Percentiles rank a stretch among this genome's conserved stretches.
Conservation (phyloP, 306 rosid species). For the Aeschynomene evenia region DNA sequence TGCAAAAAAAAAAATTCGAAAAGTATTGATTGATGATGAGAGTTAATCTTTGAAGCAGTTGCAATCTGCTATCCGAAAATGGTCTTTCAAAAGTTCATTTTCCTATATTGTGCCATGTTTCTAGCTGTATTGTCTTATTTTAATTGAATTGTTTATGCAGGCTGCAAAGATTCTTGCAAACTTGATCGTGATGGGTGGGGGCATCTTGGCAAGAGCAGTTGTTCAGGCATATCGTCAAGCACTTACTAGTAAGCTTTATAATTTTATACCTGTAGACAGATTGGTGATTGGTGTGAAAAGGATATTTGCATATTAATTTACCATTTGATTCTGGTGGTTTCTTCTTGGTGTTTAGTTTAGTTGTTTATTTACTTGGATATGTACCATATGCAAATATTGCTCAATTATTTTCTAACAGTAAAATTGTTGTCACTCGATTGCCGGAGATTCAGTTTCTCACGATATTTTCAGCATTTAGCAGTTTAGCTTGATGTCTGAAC, state of each 20-base stretch:
- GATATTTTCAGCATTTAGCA: neutral
- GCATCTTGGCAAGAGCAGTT: constrained; percentile 74
- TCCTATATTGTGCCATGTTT: neutral
- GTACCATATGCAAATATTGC: neutral
- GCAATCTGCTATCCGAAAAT: neutral
- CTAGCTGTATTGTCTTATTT: neutral
- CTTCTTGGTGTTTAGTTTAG: neutral
- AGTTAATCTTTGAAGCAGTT: neutral
- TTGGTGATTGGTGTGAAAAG: constrained; percentile 2
- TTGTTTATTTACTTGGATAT: neutral
- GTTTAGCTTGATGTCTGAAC: neutral
- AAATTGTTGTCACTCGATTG: neutral
- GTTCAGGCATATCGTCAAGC: constrained; percentile 90
- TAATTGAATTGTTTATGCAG: constrained; percentile 41
- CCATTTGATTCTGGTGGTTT: neutral
- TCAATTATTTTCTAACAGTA: neutral
- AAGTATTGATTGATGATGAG: neutral
- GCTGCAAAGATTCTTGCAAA: constrained; percentile 85
- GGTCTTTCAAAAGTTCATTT: neutral
- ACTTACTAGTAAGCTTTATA: constrained; percentile 56
- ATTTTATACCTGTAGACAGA: neutral
- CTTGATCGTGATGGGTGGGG: constrained; percentile 76
- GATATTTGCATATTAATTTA: neutral
- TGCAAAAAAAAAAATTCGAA: neutral
- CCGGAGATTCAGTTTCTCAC: neutral